Evolutionary conservation across 1,284 basidiomycete genomes (phyloP).

Genomic region (Blastosporella zonata): DNA sequence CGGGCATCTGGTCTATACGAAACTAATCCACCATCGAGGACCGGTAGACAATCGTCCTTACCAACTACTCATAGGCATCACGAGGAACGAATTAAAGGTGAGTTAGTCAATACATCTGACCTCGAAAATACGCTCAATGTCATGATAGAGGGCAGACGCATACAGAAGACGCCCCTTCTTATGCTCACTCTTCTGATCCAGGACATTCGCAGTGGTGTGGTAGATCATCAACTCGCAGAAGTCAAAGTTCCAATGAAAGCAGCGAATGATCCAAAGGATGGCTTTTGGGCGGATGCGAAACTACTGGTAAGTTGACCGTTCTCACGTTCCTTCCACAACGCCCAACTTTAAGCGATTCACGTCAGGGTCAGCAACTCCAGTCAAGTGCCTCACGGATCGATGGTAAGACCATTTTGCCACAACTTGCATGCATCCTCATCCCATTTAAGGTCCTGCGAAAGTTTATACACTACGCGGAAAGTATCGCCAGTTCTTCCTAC

Average conservation of each 20-base stretch:
- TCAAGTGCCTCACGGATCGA: constrained; percentile 64
- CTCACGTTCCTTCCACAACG: background rate
- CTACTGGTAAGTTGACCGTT: constrained; percentile 43
- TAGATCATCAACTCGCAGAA: constrained; percentile 62
- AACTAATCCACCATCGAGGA: background rate
- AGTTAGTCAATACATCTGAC: background rate
- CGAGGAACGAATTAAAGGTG: constrained; percentile 10
- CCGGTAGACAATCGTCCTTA: background rate
- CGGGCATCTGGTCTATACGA: background rate
- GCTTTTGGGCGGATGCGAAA: constrained; percentile 67
- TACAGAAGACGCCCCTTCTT: constrained; percentile 17
- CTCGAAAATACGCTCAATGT: background rate
- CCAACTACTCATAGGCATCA: background rate
- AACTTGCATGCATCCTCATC: background rate
- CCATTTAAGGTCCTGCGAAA: constrained; percentile 57
- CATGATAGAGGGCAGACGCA: constrained; percentile 14
- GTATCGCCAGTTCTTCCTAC: constrained; percentile 68
- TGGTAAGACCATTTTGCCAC: constrained; percentile 36
- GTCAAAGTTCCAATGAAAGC: constrained; percentile 53
- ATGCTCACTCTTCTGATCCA: constrained; percentile 66
- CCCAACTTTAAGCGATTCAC: background rate
- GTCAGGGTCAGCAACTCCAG: constrained; percentile 53
- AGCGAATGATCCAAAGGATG: constrained; percentile 44
- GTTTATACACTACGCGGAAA: constrained; percentile 65
- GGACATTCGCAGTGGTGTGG: constrained; percentile 49